Evolutionary conservation across 148 eudicot genomes (phyloP).

Genomic region (Amaranthus palmeri): DNA sequence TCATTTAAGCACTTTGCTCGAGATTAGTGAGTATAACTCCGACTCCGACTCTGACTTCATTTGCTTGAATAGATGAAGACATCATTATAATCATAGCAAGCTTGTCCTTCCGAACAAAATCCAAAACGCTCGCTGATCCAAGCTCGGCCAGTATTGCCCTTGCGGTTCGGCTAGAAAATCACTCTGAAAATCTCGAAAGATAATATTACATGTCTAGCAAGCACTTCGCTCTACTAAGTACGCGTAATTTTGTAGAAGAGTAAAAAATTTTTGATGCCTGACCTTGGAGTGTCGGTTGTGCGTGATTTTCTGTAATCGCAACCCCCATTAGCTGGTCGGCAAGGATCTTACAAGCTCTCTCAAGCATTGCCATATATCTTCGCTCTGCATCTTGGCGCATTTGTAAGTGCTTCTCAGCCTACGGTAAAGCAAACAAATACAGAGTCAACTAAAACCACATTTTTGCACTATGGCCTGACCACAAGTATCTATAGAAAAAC

Average conservation of each 20-base stretch:
- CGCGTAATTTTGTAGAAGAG: constrained; percentile 23
- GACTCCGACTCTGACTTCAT: background rate
- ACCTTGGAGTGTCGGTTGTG: constrained; percentile 26
- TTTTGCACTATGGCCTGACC: too few relatives aligned
- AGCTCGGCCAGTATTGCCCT: background rate
- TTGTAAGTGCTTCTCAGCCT: constrained; percentile 81
- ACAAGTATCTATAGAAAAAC: too few relatives aligned
- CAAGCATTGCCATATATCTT: constrained; percentile 66
- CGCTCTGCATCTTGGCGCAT: constrained; percentile 65
- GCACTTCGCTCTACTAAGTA: constrained; percentile 17
- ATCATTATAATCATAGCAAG: background rate
- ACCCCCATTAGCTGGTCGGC: constrained; percentile 62
- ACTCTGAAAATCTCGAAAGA: constrained; percentile 15
- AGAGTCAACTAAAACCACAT: too few relatives aligned
- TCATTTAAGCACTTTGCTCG: constrained; percentile 13
- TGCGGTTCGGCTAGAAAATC: background rate
- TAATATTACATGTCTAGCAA: constrained; percentile 29
- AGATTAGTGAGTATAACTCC: background rate
- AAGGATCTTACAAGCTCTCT: constrained; percentile 71
- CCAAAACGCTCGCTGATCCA: background rate
- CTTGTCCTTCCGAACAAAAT: background rate
- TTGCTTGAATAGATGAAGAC: background rate
- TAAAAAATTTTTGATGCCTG: constrained; percentile 30
- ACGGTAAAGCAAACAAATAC: constrained; percentile 6
- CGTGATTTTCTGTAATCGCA: constrained; percentile 31